Percentiles rank a stretch among this genome's conserved stretches.
Conservation (phyloP, 2,329 filamentous ascomycete genomes). For the Sporothrix mexicana region DNA sequence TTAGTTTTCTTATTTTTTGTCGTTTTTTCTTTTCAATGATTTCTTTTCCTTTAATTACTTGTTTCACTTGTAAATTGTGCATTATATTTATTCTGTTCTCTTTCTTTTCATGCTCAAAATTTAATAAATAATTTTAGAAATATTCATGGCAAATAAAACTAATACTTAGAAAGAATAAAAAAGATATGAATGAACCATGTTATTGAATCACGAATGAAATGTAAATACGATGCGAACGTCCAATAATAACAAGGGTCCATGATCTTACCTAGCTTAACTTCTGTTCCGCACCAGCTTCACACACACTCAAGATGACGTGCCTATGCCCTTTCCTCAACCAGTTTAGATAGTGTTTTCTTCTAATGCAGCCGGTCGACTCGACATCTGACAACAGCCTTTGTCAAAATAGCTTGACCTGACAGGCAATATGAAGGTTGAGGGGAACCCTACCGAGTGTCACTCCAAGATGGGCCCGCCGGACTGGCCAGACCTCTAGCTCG, state of each 20-base stretch:
- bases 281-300: not conserved
- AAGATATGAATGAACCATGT: not conserved
- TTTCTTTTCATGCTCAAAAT: no score
- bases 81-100: not conserved
- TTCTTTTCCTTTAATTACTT: not conserved
- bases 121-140: no score
- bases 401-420: not conserved
- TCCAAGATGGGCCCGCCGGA: not conserved
- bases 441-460: not conserved
- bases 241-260: no score
- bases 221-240: no score
- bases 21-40: not conserved
- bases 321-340: not conserved
- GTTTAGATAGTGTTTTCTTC: not conserved
- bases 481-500: constrained; percentile 11
- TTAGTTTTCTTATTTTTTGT: not conserved
- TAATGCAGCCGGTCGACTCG: not conserved
- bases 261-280: no score
- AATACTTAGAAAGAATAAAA: not conserved
- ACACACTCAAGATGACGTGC: not conserved
- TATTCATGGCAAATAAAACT: not conserved
- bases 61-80: not conserved
- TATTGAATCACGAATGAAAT: no score
- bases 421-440: not conserved
- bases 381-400: not conserved